A percentile compares a stretch with the other conserved stretches of the same genome.
Evolutionary conservation across 2,329 filamentous ascomycete genomes (phyloP).

Genomic region (Celoporthe dispersa): DNA sequence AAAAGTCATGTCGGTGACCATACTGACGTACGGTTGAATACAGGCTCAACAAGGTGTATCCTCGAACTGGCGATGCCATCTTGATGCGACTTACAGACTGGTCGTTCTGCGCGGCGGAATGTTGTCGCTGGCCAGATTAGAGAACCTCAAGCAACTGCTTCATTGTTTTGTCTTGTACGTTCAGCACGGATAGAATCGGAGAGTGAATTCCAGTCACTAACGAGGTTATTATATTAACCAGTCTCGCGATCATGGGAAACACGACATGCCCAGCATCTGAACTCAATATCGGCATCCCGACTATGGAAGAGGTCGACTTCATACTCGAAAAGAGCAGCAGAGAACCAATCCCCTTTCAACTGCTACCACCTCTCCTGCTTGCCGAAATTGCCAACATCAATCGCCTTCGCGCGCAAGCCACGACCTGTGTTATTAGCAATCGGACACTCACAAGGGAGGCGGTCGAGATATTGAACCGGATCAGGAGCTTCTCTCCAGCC

Average conservation of each 20-base stretch:
- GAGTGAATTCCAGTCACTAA: slow-evolving; percentile 21
- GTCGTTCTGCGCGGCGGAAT: slow-evolving; percentile 42
- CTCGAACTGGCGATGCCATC: slow-evolving; percentile 41
- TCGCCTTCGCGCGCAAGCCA: slow-evolving; percentile 37
- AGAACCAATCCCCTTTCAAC: slow-evolving; percentile 33
- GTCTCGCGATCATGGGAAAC: slow-evolving; percentile 40
- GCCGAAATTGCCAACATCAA: slow-evolving; percentile 43
- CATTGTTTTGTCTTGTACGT: slow-evolving; percentile 38
- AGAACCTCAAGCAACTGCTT: slow-evolving; percentile 31
- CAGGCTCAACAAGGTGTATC: slow-evolving; percentile 39
- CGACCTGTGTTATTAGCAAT: background rate
- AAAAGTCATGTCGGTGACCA: background rate
- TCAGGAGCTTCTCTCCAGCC: slow-evolving; percentile 38
- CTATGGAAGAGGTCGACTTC: slow-evolving; percentile 36
- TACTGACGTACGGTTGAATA: background rate
- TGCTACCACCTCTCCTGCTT: slow-evolving; percentile 40
- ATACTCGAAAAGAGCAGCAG: slow-evolving; percentile 33
- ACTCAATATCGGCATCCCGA: slow-evolving; percentile 34
- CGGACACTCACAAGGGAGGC: slow-evolving; percentile 31
- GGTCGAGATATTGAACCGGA: slow-evolving; percentile 33
- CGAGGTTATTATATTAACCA: slow-evolving; percentile 26
- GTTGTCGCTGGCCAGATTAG: slow-evolving; percentile 30
- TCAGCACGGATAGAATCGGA: background rate
- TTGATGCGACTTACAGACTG: slow-evolving; percentile 40
- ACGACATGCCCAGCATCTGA: slow-evolving; percentile 43